A percentile compares a stretch with the other conserved stretches of the same genome.
Conservation (phyloP, 2,329 filamentous ascomycete genomes). For the Talaromyces sp. region DNA sequence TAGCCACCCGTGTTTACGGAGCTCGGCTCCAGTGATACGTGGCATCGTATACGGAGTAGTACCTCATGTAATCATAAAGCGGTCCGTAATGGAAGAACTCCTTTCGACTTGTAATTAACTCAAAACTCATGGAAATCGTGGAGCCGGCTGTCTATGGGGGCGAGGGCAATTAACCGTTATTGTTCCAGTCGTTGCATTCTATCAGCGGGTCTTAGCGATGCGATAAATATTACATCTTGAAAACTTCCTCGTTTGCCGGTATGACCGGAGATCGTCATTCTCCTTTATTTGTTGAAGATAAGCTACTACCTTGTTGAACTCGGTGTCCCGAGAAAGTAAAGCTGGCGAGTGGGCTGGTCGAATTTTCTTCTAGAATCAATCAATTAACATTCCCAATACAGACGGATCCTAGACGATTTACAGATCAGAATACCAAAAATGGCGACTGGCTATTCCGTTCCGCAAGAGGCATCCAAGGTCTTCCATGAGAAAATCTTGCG, state of each 20-base stretch:
- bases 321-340: neutral
- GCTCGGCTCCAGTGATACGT: neutral
- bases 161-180: neutral
- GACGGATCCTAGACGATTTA: neutral
- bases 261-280: neutral
- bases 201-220: neutral
- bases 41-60: neutral
- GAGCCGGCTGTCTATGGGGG: neutral
- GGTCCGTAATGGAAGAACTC: neutral
- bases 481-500: neutral
- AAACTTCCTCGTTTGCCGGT: neutral
- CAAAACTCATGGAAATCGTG: neutral
- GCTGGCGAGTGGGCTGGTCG: neutral
- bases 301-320: neutral
- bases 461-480: neutral
- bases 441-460: neutral
- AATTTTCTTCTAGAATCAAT: neutral
- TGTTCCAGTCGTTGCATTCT: neutral
- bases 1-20: neutral
- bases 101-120: neutral
- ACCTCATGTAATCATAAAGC: neutral
- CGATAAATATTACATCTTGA: neutral
- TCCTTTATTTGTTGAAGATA: neutral
- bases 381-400: neutral
- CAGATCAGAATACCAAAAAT: neutral